Percentiles rank a stretch among this genome's conserved stretches.
Conservation (phyloP, 352 stramenopile species). For the Phytopythium ostracodes region DNA sequence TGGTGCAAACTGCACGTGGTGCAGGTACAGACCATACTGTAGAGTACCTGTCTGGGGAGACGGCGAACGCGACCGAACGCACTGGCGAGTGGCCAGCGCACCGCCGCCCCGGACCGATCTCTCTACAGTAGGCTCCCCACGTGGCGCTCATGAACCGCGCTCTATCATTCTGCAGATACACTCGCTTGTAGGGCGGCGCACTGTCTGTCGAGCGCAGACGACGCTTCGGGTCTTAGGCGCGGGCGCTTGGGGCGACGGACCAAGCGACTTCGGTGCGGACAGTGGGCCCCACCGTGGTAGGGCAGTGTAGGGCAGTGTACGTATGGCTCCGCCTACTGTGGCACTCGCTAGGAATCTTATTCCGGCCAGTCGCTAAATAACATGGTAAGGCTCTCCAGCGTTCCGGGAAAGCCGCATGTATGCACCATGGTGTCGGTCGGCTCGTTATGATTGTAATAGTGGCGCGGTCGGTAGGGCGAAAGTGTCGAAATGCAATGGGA, state of each 20-base stretch:
- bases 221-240: no score
- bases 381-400: no score
- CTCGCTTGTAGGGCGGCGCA: no score
- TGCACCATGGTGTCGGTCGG: no score
- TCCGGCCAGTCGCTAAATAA: background rate
- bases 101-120: slow-evolving; percentile 1
- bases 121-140: slow-evolving; percentile 1
- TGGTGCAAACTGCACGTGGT: no score
- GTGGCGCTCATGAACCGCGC: no score
- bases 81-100: background rate
- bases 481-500: background rate
- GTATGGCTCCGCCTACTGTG: background rate
- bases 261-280: background rate
- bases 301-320: no score
- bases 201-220: background rate
- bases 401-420: no score
- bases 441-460: no score
- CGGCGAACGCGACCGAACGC: background rate
- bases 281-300: background rate
- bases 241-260: background rate
- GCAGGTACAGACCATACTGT: no score
- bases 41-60: no score
- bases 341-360: background rate
- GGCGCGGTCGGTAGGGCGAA: background rate
- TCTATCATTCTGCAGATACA: no score